phyloP scores from a whole-genome alignment of 148 eudicot species.

The Cornus controversa region DNA sequence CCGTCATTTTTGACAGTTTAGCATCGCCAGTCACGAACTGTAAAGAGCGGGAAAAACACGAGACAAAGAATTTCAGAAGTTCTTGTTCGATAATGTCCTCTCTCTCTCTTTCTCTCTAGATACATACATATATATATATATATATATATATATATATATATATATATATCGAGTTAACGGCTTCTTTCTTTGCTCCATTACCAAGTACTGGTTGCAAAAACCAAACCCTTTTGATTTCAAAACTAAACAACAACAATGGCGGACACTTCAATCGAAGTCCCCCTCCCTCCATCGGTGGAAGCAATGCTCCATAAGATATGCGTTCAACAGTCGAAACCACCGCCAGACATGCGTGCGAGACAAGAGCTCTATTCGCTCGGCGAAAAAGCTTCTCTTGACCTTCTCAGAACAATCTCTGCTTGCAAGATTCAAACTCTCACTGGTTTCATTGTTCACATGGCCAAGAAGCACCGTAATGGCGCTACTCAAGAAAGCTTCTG shows the following conservation, averaged over 20 bases:
- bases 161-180: too few relatives aligned
- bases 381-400: not conserved
- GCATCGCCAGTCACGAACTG: too few relatives aligned
- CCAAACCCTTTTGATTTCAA: too few relatives aligned
- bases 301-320: not conserved
- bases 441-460: not conserved
- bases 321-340: not conserved
- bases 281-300: not conserved
- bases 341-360: not conserved
- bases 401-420: not conserved
- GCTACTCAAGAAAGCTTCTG: not conserved
- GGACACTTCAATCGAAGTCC: not conserved
- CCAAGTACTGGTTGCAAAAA: too few relatives aligned
- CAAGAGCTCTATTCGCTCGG: not conserved
- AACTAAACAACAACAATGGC: not conserved
- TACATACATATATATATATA: too few relatives aligned
- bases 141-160: too few relatives aligned
- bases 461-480: not conserved
- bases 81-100: too few relatives aligned
- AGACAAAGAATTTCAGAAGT: too few relatives aligned
- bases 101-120: too few relatives aligned
- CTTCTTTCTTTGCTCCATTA: too few relatives aligned
- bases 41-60: too few relatives aligned
- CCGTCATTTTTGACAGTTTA: too few relatives aligned
- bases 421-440: not conserved